Conservation (phyloP, 345 rosid genomes). For the Microthlaspi erraticum region DNA sequence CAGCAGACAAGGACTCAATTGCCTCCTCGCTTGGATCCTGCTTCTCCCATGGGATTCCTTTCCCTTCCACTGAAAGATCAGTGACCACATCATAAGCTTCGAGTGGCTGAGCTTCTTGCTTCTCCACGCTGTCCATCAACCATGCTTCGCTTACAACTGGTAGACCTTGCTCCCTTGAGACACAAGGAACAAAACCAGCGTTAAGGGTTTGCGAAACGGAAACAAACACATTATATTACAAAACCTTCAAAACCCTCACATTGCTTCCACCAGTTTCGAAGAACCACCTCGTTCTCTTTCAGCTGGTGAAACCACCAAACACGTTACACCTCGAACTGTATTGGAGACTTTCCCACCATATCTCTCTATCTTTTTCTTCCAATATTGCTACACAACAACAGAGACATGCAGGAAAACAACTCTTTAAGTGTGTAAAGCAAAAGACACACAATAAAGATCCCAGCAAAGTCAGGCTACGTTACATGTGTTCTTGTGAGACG, state of each 20-base stretch:
- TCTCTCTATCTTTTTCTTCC: conserved; percentile 64
- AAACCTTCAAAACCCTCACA: conserved; percentile 51
- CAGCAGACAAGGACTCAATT: conserved; percentile 57
- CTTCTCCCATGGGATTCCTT: conserved; percentile 75
- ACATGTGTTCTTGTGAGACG: conserved; percentile 76
- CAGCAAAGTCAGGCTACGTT: conserved; percentile 5
- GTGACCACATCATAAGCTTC: conserved; percentile 64
- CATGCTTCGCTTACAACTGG: conserved; percentile 71
- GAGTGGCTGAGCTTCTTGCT: conserved; percentile 67
- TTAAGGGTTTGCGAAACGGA: not conserved
- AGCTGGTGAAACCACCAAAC: conserved; percentile 65
- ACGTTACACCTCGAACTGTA: conserved; percentile 57
- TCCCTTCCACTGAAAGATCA: conserved; percentile 66
- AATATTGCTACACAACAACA: conserved; percentile 56
- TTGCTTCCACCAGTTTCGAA: conserved; percentile 67
- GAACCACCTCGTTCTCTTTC: conserved; percentile 77
- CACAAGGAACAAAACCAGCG: not conserved
- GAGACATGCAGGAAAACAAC: not conserved
- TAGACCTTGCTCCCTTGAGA: conserved; percentile 58
- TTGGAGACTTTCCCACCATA: conserved; percentile 67
- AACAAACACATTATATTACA: not conserved
- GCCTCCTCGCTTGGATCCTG: conserved; percentile 68
- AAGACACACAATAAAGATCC: not conserved
- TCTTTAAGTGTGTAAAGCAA: not conserved
- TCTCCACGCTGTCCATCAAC: conserved; percentile 74